phyloP scores from a whole-genome alignment of 1,284 basidiomycete species.

The Earliella scabrosa region DNA sequence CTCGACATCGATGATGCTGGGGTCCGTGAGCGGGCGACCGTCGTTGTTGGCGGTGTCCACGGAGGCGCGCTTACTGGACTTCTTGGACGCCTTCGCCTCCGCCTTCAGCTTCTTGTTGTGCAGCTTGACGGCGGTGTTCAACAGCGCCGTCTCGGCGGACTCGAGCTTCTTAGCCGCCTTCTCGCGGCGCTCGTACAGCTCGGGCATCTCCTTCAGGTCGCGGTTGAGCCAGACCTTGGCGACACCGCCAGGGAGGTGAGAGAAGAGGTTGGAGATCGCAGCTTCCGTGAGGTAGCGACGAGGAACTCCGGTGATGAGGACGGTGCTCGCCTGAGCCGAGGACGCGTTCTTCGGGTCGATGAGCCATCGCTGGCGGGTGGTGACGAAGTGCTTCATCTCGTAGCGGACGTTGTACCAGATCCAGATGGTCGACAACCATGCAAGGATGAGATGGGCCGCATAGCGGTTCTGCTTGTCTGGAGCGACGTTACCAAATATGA shows the following conservation, averaged over 20 bases:
- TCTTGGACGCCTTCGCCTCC: constrained; percentile 36
- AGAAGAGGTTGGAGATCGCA: constrained; percentile 72
- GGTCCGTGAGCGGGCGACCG: constrained; percentile 52
- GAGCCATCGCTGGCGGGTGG: constrained; percentile 85
- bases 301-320: constrained; percentile 92
- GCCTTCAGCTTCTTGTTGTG: constrained; percentile 53
- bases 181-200: constrained; percentile 80
- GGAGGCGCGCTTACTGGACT: constrained; percentile 35
- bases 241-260: constrained; percentile 82
- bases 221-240: constrained; percentile 91
- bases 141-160: constrained; percentile 77
- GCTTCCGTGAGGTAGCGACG: constrained; percentile 69
- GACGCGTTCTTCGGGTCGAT: constrained; percentile 73
- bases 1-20: constrained; percentile 50
- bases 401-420: constrained; percentile 81
- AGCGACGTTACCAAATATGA: constrained; percentile 84
- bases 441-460: constrained; percentile 76
- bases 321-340: constrained; percentile 84
- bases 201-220: constrained; percentile 84
- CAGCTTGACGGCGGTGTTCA: constrained; percentile 76
- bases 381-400: constrained; percentile 85
- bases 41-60: constrained; percentile 16
- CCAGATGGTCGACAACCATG: constrained; percentile 81
- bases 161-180: constrained; percentile 83
- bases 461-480: constrained; percentile 58